Percentiles rank a stretch among this genome's conserved stretches.
phyloP scores from a whole-genome alignment of 2,329 filamentous ascomycete genomes.

The Trichoderma guizhouense region DNA sequence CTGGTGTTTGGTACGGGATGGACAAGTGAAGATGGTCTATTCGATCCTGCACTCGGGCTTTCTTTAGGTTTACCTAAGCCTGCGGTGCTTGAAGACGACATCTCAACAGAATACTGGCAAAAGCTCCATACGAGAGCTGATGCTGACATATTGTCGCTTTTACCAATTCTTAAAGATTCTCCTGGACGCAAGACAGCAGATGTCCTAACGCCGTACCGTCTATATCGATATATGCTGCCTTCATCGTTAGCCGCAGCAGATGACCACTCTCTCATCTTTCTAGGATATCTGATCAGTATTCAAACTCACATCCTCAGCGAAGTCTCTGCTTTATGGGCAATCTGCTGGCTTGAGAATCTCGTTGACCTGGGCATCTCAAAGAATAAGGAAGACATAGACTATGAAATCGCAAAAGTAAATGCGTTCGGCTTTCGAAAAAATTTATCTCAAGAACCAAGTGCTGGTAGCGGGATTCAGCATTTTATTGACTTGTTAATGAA shows the following conservation, averaged over 20 bases:
- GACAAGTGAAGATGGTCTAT: neutral
- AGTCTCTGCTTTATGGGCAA: neutral
- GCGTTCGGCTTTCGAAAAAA: neutral
- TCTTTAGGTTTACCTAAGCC: neutral
- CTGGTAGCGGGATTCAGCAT: neutral
- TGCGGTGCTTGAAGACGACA: neutral
- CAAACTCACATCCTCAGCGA: constrained; percentile 3
- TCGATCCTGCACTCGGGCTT: neutral
- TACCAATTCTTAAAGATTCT: neutral
- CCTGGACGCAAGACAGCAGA: neutral
- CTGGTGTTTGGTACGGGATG: constrained; percentile 1
- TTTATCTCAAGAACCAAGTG: neutral
- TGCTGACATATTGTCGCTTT: neutral
- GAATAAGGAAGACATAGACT: neutral
- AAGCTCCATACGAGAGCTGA: neutral
- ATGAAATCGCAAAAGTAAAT: neutral
- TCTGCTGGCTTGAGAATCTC: constrained; percentile 1
- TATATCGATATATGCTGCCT: constrained; percentile 1
- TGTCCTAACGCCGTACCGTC: neutral
- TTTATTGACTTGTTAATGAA: neutral
- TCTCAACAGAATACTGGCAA: neutral
- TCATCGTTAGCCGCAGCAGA: neutral
- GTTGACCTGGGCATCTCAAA: neutral
- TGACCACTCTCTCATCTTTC: neutral
- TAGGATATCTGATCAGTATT: neutral